Conservation (phyloP, 106 monocot genomes). For the Cymbidium sinense region DNA sequence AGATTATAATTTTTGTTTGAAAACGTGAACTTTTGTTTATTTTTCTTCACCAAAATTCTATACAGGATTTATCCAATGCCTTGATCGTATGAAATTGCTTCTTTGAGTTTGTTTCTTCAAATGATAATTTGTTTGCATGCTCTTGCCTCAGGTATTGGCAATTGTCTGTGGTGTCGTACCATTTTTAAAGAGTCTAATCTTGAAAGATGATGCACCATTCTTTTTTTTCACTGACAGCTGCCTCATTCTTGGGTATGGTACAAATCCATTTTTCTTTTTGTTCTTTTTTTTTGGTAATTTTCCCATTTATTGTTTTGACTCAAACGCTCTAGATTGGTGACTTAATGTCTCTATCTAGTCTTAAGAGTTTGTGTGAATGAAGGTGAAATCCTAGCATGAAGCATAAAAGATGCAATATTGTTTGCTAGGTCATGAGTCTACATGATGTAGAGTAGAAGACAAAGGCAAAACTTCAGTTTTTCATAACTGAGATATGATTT, state of each 20-base stretch:
- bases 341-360: not conserved
- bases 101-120: not conserved
- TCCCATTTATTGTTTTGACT: not conserved
- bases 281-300: not conserved
- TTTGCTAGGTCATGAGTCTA: not conserved
- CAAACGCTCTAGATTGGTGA: not conserved
- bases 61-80: not conserved
- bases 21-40: not conserved
- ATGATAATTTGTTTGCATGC: constrained; percentile 1
- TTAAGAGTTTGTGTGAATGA: not conserved
- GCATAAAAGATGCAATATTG: not conserved
- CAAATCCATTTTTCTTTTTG: not conserved
- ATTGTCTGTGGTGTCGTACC: constrained; percentile 74
- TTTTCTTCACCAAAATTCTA: not conserved
- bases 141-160: constrained; percentile 52
- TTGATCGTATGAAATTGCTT: constrained; percentile 3
- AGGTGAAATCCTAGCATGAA: not conserved
- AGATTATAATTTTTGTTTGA: not conserved
- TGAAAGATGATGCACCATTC: constrained; percentile 79
- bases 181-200: constrained; percentile 74
- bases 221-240: constrained; percentile 98
- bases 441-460: not conserved
- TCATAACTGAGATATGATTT: too few species aligned
- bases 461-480: not conserved
- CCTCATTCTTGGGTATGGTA: constrained; percentile 85